Base-by-base conservation (phyloP, 495 filamentous ascomycete genomes). In the Talaromyces borbonicus region DNA sequence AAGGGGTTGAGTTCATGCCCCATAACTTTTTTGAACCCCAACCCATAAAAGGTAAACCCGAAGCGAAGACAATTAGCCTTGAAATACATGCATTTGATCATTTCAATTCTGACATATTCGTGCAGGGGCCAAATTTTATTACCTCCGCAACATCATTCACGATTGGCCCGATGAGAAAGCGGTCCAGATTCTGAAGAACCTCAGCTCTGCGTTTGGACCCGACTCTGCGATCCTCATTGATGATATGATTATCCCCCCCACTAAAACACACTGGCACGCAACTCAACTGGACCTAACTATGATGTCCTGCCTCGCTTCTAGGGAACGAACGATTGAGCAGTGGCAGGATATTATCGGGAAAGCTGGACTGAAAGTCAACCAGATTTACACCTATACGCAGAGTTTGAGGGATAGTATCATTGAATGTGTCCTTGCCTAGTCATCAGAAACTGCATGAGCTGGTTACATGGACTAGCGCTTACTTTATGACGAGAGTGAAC, bases 21-120 rank as follows among this genome's bases (percentile, higher is more conserved):
- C 56, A 77, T 22, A 61, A 78, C 53, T 77, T 81, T 56, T 78
- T 71, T 47, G 53, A 61, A 12, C 43, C 52, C 16, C 73, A 82
- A 50, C 58, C 66, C 0, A 51, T 80, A 9, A 63, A 61, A 49
- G 65, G 68, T 57, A 49, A 16, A 54, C 39, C 8, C 15, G 15
- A 14, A n/a, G n/a, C n/a, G n/a, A n/a, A n/a, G n/a, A n/a, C n/a
- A n/a, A n/a, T 33, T 14, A 20, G 8, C 12, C 32, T 15, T 31
- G 38, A n/a, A 20, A n/a, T n/a, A n/a, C n/a, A n/a, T 12, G 5
- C 23, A 12, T 41, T 5, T 22, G 15, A n/a, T 26, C 38, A 2
- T 11, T 41, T 23, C 24, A 12, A 26, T 14, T 12, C 38, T 22
- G 23, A 41, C 8, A 2, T 5, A 19, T 41, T n/a, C 24, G 23